These are phyloP conservation scores for Botrytis fabae DNA, from an alignment of 2,329 filamentous ascomycete species.

Conservation along the genomic window DNA sequence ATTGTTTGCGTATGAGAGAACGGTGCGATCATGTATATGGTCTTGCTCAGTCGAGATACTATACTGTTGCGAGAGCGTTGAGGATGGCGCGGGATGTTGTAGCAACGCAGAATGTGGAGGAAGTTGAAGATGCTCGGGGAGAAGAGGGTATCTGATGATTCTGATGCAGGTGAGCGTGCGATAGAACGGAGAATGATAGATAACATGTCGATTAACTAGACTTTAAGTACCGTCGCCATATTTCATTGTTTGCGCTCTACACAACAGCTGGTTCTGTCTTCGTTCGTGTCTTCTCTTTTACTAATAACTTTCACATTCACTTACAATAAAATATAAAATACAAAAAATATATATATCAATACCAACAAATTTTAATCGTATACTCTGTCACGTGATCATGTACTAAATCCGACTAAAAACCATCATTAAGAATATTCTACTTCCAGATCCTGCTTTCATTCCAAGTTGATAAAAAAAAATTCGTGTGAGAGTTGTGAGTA, in stretches of 20 bases:
- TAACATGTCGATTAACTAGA: background rate
- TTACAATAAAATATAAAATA: background rate
- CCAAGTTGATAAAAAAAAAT: no score
- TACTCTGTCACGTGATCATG: background rate
- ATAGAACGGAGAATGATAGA: background rate
- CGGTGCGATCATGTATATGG: background rate
- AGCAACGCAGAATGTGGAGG: fast-evolving
- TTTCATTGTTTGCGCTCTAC: background rate
- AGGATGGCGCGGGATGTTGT: background rate
- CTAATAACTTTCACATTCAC: fast-evolving
- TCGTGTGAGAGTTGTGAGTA: background rate
- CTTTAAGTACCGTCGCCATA: fast-evolving
- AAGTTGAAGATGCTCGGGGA: background rate
- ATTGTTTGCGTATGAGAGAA: background rate
- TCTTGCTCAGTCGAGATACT: background rate
- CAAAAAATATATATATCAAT: background rate
- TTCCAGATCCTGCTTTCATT: background rate
- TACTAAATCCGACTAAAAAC: background rate
- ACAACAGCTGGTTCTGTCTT: background rate
- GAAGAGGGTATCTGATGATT: background rate
- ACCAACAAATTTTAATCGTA: background rate
- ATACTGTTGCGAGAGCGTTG: background rate
- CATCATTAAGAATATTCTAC: background rate
- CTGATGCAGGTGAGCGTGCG: background rate
- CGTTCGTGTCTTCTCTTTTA: background rate